Conservation (phyloP, 345 rosid species). For the Populus simonii region DNA sequence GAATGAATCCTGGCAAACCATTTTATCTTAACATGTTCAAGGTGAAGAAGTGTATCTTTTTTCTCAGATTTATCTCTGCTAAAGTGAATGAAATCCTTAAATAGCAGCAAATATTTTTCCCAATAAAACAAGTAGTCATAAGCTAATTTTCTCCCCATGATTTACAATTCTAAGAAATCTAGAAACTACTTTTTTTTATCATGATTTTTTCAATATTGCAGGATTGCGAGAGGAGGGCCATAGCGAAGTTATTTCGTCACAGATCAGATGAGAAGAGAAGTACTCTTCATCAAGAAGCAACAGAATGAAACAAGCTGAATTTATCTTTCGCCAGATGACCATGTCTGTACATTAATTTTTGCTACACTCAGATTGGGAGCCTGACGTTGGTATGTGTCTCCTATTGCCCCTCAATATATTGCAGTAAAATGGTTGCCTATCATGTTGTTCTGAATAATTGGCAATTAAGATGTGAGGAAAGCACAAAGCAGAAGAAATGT, state of each 20-base stretch:
- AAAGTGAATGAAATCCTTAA: not conserved
- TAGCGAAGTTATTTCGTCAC: conserved; percentile 83
- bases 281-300: conserved; percentile 32
- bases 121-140: not conserved
- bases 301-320: conserved; percentile 19
- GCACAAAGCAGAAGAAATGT: not conserved
- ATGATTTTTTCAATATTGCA: conserved; percentile 24
- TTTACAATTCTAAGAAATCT: not conserved
- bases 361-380: not conserved
- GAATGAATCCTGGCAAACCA: conserved; percentile 71
- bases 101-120: not conserved
- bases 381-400: not conserved
- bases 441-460: not conserved
- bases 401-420: not conserved
- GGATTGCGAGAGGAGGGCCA: conserved; percentile 94
- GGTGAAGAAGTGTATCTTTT: conserved; percentile 36
- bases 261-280: conserved; percentile 68
- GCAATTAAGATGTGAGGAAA: not conserved
- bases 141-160: not conserved
- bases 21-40: conserved; percentile 94
- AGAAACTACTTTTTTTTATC: not conserved
- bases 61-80: not conserved
- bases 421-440: not conserved
- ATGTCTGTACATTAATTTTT: conserved; percentile 19
- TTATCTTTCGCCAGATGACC: not conserved